phyloP scores from a whole-genome alignment of 768 basidiomycete genomes.

The Russula compacta region DNA sequence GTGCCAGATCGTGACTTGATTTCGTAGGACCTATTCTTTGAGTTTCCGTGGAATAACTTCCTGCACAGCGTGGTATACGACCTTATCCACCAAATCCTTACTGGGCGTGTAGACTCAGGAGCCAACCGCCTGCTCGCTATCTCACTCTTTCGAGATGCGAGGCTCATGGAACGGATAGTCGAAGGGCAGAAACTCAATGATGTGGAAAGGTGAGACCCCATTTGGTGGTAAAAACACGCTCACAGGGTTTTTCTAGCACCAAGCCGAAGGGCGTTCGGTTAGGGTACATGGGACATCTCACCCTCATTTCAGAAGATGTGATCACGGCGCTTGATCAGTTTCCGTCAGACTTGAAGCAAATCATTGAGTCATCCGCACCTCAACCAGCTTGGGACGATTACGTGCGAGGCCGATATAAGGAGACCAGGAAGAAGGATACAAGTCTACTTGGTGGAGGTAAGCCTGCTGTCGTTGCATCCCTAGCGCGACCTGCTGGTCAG shows the following conservation, averaged over 20 bases:
- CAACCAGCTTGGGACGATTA: conserved; percentile 85
- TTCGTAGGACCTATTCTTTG: conserved; percentile 83
- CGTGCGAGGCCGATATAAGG: conserved; percentile 74
- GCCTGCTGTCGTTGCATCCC: conserved; percentile 39
- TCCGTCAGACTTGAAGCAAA: conserved; percentile 63
- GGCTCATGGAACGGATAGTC: conserved; percentile 75
- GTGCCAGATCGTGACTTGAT: conserved; percentile 5
- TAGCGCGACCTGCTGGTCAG: conserved; percentile 25
- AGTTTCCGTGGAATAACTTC: conserved; percentile 97
- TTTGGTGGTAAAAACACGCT: background rate
- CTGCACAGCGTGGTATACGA: conserved; percentile 96
- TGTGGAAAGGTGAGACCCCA: conserved; percentile 47
- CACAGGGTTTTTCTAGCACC: conserved; percentile 32
- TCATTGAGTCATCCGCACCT: conserved; percentile 60
- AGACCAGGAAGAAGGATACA: conserved; percentile 77
- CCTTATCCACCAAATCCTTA: conserved; percentile 89
- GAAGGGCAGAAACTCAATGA: conserved; percentile 81
- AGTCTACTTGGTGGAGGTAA: conserved; percentile 81
- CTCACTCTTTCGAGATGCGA: conserved; percentile 79
- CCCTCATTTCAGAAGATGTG: conserved; percentile 90
- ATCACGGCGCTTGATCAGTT: conserved; percentile 83
- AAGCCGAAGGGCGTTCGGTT: conserved; percentile 73
- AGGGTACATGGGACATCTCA: conserved; percentile 96
- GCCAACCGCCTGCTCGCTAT: conserved; percentile 79
- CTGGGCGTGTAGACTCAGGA: conserved; percentile 74